Evolutionary conservation across 129 eudicot species (phyloP).

Genomic region (Dittrichia graveolens): DNA sequence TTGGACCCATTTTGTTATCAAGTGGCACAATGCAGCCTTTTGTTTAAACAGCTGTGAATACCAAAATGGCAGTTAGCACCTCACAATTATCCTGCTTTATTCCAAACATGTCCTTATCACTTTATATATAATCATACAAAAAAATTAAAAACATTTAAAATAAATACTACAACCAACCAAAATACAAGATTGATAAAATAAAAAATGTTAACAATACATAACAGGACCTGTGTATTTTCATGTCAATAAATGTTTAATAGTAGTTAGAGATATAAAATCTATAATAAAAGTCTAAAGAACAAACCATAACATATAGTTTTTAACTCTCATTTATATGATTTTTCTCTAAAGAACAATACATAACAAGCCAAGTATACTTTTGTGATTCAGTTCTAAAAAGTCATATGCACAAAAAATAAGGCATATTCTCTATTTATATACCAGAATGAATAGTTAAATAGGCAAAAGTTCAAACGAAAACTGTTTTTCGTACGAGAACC

Average conservation of each 20-base stretch:
- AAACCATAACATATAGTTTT: too few species aligned
- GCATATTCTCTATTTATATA: too few species aligned
- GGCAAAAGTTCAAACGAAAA: too few species aligned
- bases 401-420: too few species aligned
- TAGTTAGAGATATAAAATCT: background rate
- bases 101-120: conserved; percentile 30
- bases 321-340: too few species aligned
- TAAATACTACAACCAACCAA: background rate
- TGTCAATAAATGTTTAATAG: background rate
- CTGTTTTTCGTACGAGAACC: too few species aligned
- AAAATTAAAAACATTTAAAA: background rate
- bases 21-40: conserved; percentile 35
- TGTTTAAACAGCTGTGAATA: conserved; percentile 40
- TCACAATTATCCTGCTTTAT: conserved; percentile 21
- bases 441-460: too few species aligned
- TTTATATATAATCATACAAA: background rate
- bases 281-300: too few species aligned
- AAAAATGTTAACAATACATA: background rate
- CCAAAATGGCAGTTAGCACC: conserved; percentile 31
- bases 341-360: too few species aligned
- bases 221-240: background rate
- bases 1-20: conserved; percentile 27
- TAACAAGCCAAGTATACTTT: too few species aligned
- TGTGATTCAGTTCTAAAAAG: too few species aligned
- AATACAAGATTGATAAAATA: background rate